Conservation (phyloP, 2,329 filamentous ascomycete genomes). For the Fusarium pseudoanthophilum region DNA sequence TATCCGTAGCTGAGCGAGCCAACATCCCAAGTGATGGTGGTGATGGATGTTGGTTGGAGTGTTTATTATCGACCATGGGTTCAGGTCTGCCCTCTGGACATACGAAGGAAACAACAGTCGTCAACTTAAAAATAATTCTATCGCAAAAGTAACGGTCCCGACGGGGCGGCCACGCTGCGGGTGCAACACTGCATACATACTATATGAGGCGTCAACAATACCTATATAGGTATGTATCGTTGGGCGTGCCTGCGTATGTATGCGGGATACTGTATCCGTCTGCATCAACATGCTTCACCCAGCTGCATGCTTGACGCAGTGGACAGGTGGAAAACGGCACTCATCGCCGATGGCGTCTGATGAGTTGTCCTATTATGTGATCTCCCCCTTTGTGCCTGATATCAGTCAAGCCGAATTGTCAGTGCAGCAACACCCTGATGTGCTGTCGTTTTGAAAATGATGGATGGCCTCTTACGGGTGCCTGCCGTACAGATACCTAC, state of each 20-base stretch:
- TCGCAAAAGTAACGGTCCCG: conserved; percentile 2
- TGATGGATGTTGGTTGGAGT: conserved; percentile 13
- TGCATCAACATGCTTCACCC: conserved; percentile 21
- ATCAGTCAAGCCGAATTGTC: neutral
- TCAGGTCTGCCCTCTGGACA: neutral
- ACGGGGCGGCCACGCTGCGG: conserved; percentile 16
- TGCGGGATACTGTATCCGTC: conserved; percentile 23
- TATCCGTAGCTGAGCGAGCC: conserved; percentile 17
- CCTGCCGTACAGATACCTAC: neutral
- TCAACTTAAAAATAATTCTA: neutral
- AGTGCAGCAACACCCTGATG: conserved; percentile 11
- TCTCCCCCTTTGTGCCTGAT: conserved; percentile 22
- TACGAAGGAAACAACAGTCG: conserved; percentile 6
- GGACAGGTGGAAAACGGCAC: conserved; percentile 11
- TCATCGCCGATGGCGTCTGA: conserved; percentile 21
- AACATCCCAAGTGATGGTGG: conserved; percentile 6
- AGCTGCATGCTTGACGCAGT: conserved; percentile 23
- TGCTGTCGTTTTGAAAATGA: conserved; percentile 22
- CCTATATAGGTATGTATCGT: neutral
- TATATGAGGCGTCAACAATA: conserved; percentile 16
- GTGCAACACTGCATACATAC: conserved; percentile 33
- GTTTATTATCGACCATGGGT: neutral
- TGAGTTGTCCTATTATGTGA: conserved; percentile 27
- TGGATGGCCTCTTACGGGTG: conserved; percentile 2
- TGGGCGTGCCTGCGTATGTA: conserved; percentile 27